Base-by-base conservation (phyloP, 2,329 filamentous ascomycete species). In the Aspergillus sojae region DNA sequence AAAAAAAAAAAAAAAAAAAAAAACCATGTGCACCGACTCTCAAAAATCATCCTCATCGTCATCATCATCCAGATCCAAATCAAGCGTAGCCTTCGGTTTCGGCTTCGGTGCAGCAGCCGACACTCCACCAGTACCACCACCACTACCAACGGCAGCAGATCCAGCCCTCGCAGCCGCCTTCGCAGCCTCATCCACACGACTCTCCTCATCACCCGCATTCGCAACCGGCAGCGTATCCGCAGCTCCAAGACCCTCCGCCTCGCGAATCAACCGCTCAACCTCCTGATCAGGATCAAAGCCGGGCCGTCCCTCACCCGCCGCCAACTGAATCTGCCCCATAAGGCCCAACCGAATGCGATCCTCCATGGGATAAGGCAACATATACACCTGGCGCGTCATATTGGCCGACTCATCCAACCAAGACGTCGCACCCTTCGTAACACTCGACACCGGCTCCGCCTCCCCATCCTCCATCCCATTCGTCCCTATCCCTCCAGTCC, bases 221-320 rank as follows among this genome's bases (percentile, higher is more conserved):
- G 61, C 67, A 39, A 70, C 80, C n/a, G 81, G 83, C 2, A 71
- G 67, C 11, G 69, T 65, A 70, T 77, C 73, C 77, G 82, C 65
- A 77, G 78, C 70, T 73, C 85, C 66, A 75, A 85, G 64, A 74
- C 90, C 70, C 83, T 85, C 57, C 82, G 89, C 53, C 76, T 89
- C 32, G 83, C 89, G 14, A 16, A 82, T 74, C 64, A 81, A 58
- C 50, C 77, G 72, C 46, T 80, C 78, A 14, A 81, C 76, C 65
- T 82, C 80, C 54, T 71, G 72, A 70, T 88, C 75, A 80, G 89
- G 62, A 80, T 92, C 72, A 79, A 83, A 62, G 73, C 91, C 71
- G 7, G 69, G 67, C n/a, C 69, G 46, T 81, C 95, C 71, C 81
- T 87, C 74, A 59, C 84, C 68, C 23, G 74, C 74, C 5, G 77